phyloP scores from a whole-genome alignment of 2,329 filamentous ascomycete genomes.

The Ambrosiella xylebori region DNA sequence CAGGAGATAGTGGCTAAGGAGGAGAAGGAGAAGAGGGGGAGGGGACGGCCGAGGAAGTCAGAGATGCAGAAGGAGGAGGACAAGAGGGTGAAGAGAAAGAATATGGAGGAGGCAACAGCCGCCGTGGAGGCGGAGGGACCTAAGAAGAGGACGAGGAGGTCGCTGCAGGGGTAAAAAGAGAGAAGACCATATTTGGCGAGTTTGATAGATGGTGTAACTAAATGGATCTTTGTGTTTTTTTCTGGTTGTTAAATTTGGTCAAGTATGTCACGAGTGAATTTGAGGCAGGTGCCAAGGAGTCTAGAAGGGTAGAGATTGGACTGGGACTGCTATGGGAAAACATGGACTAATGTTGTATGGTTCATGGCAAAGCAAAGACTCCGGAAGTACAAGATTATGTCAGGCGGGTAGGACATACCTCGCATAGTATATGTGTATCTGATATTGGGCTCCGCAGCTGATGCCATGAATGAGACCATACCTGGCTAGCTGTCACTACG shows the following conservation, averaged over 20 bases:
- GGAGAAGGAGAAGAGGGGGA: background rate
- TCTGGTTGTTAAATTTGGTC: background rate
- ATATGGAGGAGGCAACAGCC: background rate
- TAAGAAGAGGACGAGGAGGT: constrained; percentile 7
- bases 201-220: background rate
- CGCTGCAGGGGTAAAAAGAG: background rate
- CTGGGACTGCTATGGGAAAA: too few species aligned
- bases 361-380: background rate
- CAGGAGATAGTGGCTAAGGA: background rate
- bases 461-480: background rate
- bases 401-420: background rate
- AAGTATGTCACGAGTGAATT: background rate
- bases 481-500: too few species aligned
- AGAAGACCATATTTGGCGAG: background rate
- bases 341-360: background rate
- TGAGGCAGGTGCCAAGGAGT: background rate
- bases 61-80: background rate
- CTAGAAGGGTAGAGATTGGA: background rate
- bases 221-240: background rate
- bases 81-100: constrained; percentile 8
- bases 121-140: background rate
- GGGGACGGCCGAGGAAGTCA: constrained; percentile 3
- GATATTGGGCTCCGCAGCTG: background rate
- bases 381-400: background rate
- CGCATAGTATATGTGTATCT: background rate